Conservation (phyloP, 352 stramenopile species). For the Globisporangium paroecandrum region DNA sequence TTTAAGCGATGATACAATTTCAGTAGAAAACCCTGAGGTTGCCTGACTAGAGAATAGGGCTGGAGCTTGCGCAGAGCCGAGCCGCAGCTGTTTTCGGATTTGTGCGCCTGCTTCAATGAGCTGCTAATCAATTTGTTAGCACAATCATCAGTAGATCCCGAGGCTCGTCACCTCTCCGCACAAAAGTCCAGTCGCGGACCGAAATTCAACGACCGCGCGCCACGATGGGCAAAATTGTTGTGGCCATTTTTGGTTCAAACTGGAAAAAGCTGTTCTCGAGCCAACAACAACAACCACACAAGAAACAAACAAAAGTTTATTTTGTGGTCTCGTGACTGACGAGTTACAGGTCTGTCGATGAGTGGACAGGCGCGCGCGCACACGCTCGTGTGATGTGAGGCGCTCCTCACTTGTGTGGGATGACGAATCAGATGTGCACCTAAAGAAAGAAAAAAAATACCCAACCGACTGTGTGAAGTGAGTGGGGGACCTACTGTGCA, state of each 20-base stretch:
- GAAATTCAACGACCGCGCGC: not conserved
- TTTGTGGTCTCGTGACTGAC: not conserved
- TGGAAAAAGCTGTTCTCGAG: not conserved
- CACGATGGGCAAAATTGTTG: not conserved
- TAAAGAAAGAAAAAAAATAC: not conserved
- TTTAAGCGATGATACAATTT: not conserved
- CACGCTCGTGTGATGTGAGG: not conserved
- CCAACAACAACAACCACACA: not conserved
- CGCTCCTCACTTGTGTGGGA: not conserved
- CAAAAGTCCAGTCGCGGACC: not conserved
- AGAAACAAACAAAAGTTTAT: not conserved
- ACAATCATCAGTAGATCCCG: not conserved
- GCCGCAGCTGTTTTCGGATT: not conserved
- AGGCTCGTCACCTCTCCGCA: not conserved
- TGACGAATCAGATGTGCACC: not conserved
- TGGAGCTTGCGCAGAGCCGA: not conserved
- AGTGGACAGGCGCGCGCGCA: not conserved
- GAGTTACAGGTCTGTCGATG: not conserved
- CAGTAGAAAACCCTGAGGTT: not conserved
- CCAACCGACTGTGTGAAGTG: not conserved
- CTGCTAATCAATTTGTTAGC: slow-evolving; percentile 8
- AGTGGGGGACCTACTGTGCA: not conserved
- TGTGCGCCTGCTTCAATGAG: not conserved
- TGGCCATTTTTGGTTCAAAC: not conserved
- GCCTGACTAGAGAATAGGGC: slow-evolving; percentile 1